A percentile compares a stretch with the other conserved stretches of the same genome.
Conservation (phyloP, 495 filamentous ascomycete species). For the Penicillium riverlandense region DNA sequence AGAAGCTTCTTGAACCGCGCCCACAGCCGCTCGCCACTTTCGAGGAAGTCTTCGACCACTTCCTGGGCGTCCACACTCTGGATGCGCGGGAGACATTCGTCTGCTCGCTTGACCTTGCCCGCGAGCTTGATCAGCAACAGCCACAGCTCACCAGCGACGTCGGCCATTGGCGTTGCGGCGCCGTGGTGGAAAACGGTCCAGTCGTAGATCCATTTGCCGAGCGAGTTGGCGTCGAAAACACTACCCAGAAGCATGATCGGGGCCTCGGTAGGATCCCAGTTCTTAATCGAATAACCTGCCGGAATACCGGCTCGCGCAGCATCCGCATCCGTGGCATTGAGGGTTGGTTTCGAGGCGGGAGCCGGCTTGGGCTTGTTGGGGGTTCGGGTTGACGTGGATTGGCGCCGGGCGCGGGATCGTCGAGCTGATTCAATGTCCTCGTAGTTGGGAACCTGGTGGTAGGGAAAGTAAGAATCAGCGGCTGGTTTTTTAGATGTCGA, state of each 20-base stretch:
- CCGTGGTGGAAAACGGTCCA: conserved; percentile 96
- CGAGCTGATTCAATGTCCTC: conserved; percentile 38
- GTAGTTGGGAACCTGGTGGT: conserved; percentile 39
- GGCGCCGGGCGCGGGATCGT: conserved; percentile 37
- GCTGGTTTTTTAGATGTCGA: conserved; percentile 34
- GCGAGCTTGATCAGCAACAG: conserved; percentile 91
- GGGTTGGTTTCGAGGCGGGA: conserved; percentile 38
- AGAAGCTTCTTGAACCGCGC: conserved; percentile 79
- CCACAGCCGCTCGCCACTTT: conserved; percentile 83
- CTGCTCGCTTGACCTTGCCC: conserved; percentile 88
- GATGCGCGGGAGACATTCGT: conserved; percentile 72
- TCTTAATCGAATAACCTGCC: conserved; percentile 88
- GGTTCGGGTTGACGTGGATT: conserved; percentile 43
- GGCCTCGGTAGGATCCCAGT: conserved; percentile 94
- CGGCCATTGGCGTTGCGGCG: conserved; percentile 76
- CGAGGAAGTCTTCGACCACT: conserved; percentile 85
- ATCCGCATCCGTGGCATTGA: conserved; percentile 79
- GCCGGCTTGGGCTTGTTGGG: conserved; percentile 38
- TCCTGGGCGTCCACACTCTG: conserved; percentile 64
- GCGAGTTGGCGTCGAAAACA: conserved; percentile 94
- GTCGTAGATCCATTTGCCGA: conserved; percentile 99
- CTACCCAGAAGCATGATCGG: conserved; percentile 90
- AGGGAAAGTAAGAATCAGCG: conserved; percentile 49
- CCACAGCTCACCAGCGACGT: conserved; percentile 94
- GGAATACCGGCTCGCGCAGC: conserved; percentile 77